A percentile compares a stretch with the other conserved stretches of the same genome.
These are phyloP conservation scores for Sanguinoderma infundibulare DNA, from an alignment of 1,284 basidiomycete species.

Conservation along the genomic window DNA sequence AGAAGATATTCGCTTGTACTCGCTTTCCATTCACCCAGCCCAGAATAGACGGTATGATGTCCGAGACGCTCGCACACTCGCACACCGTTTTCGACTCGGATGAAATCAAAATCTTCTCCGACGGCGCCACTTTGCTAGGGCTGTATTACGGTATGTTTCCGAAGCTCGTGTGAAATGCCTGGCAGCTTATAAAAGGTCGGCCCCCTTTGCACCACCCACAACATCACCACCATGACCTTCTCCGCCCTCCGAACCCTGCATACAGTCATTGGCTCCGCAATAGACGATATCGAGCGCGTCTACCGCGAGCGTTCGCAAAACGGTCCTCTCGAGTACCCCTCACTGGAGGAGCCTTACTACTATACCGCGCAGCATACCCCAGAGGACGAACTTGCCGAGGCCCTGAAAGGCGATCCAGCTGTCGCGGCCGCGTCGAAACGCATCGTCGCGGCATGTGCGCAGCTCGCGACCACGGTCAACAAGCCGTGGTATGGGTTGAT, in stretches of 20 bases:
- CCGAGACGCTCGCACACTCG: too few species aligned
- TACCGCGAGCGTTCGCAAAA: slow-evolving; percentile 40
- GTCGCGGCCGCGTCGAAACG: slow-evolving; percentile 57
- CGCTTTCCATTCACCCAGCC: too few species aligned
- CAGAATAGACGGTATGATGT: too few species aligned
- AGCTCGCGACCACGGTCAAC: slow-evolving; percentile 62
- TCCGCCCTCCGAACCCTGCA: slow-evolving; percentile 66
- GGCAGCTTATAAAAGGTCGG: neutral
- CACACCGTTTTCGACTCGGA: too few species aligned
- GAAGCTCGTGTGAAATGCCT: neutral
- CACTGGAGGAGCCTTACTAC: slow-evolving; percentile 54
- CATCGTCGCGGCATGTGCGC: slow-evolving; percentile 66
- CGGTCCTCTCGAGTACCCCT: slow-evolving; percentile 56
- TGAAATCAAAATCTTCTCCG: too few species aligned
- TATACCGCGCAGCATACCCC: slow-evolving; percentile 36
- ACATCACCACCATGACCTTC: slow-evolving; percentile 52
- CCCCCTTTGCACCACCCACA: neutral
- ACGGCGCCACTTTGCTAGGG: neutral
- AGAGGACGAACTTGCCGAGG: slow-evolving; percentile 42
- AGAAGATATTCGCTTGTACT: too few species aligned
- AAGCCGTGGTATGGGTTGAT: slow-evolving; percentile 21
- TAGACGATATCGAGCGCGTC: slow-evolving; percentile 68
- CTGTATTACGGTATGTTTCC: neutral
- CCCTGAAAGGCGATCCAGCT: slow-evolving; percentile 54
- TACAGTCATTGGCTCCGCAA: slow-evolving; percentile 63